Evolutionary conservation across 1,284 basidiomycete species (phyloP).

Genomic region (Apiotrichum laibachii): DNA sequence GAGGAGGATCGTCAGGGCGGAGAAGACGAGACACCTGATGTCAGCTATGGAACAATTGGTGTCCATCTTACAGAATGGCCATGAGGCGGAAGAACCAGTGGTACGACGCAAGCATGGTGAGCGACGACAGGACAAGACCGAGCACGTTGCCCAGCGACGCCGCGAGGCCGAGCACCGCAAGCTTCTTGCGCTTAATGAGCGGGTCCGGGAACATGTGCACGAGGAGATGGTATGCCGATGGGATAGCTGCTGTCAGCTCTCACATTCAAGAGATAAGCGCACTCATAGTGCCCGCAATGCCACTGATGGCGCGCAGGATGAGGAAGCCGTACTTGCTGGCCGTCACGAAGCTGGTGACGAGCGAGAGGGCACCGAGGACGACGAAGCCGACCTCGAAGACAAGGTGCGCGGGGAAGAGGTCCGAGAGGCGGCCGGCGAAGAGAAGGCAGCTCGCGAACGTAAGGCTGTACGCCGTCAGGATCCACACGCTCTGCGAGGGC

Average conservation of each 20-base stretch:
- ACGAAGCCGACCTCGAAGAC: slow-evolving; percentile 43
- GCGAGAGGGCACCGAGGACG: slow-evolving; percentile 33
- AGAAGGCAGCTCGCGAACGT: slow-evolving; percentile 42
- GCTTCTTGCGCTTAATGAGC: slow-evolving; percentile 34
- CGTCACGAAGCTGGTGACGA: slow-evolving; percentile 44
- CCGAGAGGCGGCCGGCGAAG: slow-evolving; percentile 41
- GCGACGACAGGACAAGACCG: slow-evolving; percentile 35
- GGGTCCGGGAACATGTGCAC: slow-evolving; percentile 46
- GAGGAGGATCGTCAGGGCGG: slow-evolving; percentile 27
- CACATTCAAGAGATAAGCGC: too few relatives aligned
- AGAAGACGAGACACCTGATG: slow-evolving; percentile 26
- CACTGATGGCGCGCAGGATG: slow-evolving; percentile 44
- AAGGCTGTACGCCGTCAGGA: slow-evolving; percentile 40
- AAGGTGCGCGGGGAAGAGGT: slow-evolving; percentile 42
- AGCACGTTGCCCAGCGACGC: slow-evolving; percentile 39
- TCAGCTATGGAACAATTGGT: neutral
- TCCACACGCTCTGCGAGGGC: slow-evolving; percentile 38
- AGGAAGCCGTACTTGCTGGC: slow-evolving; percentile 48
- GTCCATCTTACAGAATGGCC: slow-evolving; percentile 18
- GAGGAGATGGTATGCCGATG: slow-evolving; percentile 22
- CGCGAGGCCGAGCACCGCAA: slow-evolving; percentile 32
- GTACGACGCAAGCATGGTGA: slow-evolving; percentile 37
- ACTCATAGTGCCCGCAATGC: slow-evolving; percentile 30
- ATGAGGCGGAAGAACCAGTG: slow-evolving; percentile 48
- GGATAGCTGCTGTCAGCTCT: slow-evolving; percentile 3